A percentile compares a stretch with the other conserved stretches of the same genome.
These are phyloP conservation scores for Tremella yokohamensis DNA, from an alignment of 768 basidiomycete species.

Conservation along the genomic window DNA sequence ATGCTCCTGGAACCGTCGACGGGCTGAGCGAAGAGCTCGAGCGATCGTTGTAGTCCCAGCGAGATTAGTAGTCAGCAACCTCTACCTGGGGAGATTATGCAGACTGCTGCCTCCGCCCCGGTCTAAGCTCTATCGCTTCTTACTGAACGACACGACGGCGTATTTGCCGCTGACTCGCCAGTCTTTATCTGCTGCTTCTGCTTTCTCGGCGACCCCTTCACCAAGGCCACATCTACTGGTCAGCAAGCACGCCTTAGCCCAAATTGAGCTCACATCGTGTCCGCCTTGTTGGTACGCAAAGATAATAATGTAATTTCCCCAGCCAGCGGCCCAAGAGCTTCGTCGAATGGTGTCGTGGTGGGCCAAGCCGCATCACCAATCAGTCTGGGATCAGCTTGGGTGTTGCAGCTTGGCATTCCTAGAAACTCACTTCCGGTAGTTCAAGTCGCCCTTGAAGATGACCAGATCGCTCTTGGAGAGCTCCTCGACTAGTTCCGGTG, in stretches of 20 bases:
- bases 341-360: slow-evolving; percentile 67
- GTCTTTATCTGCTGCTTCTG: slow-evolving; percentile 57
- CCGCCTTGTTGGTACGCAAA: slow-evolving; percentile 90
- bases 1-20: slow-evolving; percentile 26
- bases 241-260: neutral
- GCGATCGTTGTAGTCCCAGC: neutral
- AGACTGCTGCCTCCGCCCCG: no score
- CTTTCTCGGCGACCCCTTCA: slow-evolving; percentile 63
- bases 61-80: neutral
- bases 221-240: slow-evolving; percentile 63
- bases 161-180: slow-evolving; percentile 50
- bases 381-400: slow-evolving; percentile 58
- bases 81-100: no score
- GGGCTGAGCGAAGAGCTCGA: slow-evolving; percentile 24
- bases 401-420: neutral
- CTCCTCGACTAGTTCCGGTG: slow-evolving; percentile 56
- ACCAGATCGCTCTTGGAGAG: slow-evolving; percentile 42
- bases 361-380: slow-evolving; percentile 89
- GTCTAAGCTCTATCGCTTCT: no score
- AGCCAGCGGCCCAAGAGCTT: slow-evolving; percentile 72
- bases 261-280: slow-evolving; percentile 60
- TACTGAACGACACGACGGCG: slow-evolving; percentile 10
- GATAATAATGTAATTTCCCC: slow-evolving; percentile 77
- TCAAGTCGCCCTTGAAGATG: slow-evolving; percentile 57
- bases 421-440: slow-evolving; percentile 74